These are phyloP conservation scores for Rhizopogon vesiculosus DNA, from an alignment of 768 basidiomycete genomes.

Conservation along the genomic window DNA sequence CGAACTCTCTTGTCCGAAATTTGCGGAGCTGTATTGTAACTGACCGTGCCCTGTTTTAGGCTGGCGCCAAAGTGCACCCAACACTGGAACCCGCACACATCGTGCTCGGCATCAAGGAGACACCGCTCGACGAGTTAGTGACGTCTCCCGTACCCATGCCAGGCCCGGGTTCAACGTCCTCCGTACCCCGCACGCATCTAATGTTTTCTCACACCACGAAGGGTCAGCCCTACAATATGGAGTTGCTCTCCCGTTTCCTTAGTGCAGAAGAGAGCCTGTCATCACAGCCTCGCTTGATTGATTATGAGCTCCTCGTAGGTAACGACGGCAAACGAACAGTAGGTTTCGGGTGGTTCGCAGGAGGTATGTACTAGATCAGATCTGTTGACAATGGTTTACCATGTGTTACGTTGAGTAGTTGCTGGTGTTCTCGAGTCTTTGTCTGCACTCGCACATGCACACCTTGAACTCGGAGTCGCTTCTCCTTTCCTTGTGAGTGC, in stretches of 20 bases:
- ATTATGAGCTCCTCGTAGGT: constrained; percentile 79
- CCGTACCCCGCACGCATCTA: constrained; percentile 60
- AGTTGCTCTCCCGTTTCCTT: constrained; percentile 65
- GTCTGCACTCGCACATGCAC: constrained; percentile 69
- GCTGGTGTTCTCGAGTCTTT: constrained; percentile 84
- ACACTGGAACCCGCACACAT: constrained; percentile 65
- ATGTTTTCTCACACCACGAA: constrained; percentile 95
- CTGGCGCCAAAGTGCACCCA: constrained; percentile 64
- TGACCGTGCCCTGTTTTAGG: constrained; percentile 38
- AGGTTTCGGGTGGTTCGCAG: constrained; percentile 91
- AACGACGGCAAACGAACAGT: constrained; percentile 68
- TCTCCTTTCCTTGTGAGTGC: constrained; percentile 75
- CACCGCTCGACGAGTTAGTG: constrained; percentile 59
- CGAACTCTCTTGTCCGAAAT: neutral
- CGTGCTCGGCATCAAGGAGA: constrained; percentile 86
- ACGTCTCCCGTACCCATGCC: constrained; percentile 32
- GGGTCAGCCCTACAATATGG: constrained; percentile 83
- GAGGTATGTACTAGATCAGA: constrained; percentile 45
- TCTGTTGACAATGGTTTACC: neutral
- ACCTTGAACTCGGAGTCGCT: constrained; percentile 74
- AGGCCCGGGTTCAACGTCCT: constrained; percentile 4
- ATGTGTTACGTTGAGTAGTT: constrained; percentile 36
- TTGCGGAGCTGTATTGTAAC: neutral
- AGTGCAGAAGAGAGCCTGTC: constrained; percentile 17
- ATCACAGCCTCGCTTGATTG: constrained; percentile 55